Conservation (phyloP, 2,329 filamentous ascomycete species). For the Biscogniauxia mediterranea region DNA sequence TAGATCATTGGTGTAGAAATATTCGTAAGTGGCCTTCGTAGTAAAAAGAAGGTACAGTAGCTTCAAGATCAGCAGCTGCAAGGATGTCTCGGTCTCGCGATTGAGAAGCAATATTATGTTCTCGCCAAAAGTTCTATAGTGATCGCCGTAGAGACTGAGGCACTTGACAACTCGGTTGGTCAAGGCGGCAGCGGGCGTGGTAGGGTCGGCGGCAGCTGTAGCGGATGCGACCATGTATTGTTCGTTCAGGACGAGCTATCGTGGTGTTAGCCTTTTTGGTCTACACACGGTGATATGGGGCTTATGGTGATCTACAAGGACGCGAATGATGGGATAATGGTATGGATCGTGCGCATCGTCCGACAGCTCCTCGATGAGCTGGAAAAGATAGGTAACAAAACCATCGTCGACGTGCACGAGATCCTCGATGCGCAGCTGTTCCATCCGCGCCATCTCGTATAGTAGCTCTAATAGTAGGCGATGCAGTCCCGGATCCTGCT, state of each 20-base stretch:
- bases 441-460: slow-evolving; percentile 95
- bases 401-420: slow-evolving; percentile 73
- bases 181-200: slow-evolving; percentile 49
- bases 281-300: background rate
- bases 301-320: slow-evolving; percentile 65
- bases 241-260: slow-evolving; percentile 88
- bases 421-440: slow-evolving; percentile 74
- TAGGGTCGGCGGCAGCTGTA: slow-evolving; percentile 43
- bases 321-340: slow-evolving; percentile 91
- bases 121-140: slow-evolving; percentile 93
- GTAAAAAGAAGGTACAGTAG: slow-evolving; percentile 94
- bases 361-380: slow-evolving; percentile 82
- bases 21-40: slow-evolving; percentile 87
- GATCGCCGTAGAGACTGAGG: slow-evolving; percentile 74
- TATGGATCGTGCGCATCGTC: slow-evolving; percentile 90
- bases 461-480: slow-evolving; percentile 80
- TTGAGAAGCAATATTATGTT: slow-evolving; percentile 96
- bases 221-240: slow-evolving; percentile 88
- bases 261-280: slow-evolving; percentile 2
- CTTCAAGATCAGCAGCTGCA: slow-evolving; percentile 95
- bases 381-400: slow-evolving; percentile 81
- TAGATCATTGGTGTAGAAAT: slow-evolving; percentile 97
- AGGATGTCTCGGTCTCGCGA: slow-evolving; percentile 87
- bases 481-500: slow-evolving; percentile 70
- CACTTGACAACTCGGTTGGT: slow-evolving; percentile 95